Conservation (phyloP, 2,329 filamentous ascomycete genomes). For the Furcasterigmium sp. region DNA sequence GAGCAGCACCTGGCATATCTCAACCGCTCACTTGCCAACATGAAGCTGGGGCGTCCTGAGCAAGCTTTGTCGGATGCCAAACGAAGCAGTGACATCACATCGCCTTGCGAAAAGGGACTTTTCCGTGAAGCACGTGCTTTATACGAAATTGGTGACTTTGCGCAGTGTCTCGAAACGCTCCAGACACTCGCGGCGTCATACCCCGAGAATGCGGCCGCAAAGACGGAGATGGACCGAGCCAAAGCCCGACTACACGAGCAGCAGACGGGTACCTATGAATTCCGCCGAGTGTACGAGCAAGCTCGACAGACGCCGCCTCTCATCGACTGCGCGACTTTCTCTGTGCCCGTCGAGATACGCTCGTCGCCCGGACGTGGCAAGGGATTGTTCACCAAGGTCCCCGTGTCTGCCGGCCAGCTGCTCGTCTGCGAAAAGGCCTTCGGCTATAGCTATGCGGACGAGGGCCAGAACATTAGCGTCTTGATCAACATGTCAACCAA, state of each 20-base stretch:
- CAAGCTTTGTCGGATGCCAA: conserved; percentile 24
- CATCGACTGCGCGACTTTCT: conserved; percentile 43
- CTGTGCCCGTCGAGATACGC: conserved; percentile 32
- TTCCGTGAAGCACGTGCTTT: conserved; percentile 39
- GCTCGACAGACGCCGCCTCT: conserved; percentile 28
- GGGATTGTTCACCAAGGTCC: conserved; percentile 44
- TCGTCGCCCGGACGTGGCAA: conserved; percentile 33
- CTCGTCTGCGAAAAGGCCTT: conserved; percentile 54
- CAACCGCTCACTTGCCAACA: conserved; percentile 28
- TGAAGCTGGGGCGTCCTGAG: conserved; percentile 20
- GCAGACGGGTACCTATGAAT: conserved; percentile 31
- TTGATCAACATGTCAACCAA: conserved; percentile 31
- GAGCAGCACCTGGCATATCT: conserved; percentile 26
- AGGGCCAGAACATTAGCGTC: conserved; percentile 16
- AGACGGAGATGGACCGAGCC: conserved; percentile 21
- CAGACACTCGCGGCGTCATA: conserved; percentile 21
- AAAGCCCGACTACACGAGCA: conserved; percentile 29
- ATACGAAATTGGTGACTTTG: conserved; percentile 34
- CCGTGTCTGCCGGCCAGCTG: conserved; percentile 43
- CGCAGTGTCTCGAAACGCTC: conserved; percentile 27
- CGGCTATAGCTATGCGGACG: conserved; percentile 26
- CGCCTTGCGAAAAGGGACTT: conserved; percentile 33
- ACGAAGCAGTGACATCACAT: conserved; percentile 6
- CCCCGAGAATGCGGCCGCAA: conserved; percentile 26
- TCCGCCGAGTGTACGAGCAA: conserved; percentile 27